phyloP scores from a whole-genome alignment of 495 filamentous ascomycete species.

The Neurospora intermedia region DNA sequence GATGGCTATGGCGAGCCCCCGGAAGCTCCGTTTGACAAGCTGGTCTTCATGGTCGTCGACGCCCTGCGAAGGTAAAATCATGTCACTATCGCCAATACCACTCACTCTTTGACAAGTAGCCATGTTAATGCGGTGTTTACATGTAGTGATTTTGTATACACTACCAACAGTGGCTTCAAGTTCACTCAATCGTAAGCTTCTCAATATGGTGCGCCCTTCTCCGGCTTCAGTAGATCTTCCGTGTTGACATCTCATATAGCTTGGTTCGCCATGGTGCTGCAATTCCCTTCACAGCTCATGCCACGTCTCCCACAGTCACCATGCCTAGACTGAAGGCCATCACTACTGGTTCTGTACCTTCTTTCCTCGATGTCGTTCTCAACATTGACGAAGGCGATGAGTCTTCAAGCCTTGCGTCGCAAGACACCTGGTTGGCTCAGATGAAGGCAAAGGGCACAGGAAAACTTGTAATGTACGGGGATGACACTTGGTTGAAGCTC shows the following conservation, averaged over 20 bases:
- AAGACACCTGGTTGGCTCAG: slow-evolving; percentile 94
- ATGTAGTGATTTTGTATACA: slow-evolving; percentile 87
- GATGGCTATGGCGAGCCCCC: slow-evolving; percentile 36
- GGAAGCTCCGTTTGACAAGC: slow-evolving; percentile 66
- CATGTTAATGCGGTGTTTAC: slow-evolving; percentile 1
- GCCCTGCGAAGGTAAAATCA: slow-evolving; percentile 67
- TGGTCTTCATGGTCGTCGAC: slow-evolving; percentile 98
- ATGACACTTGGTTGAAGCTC: slow-evolving; percentile 97
- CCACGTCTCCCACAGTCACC: slow-evolving; percentile 92
- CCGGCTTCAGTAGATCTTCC: neutral
- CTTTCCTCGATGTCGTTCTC: slow-evolving; percentile 92
- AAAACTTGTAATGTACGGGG: slow-evolving; percentile 87
- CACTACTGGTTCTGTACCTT: slow-evolving; percentile 91
- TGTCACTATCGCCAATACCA: slow-evolving; percentile 2
- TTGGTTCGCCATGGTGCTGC: slow-evolving; percentile 74
- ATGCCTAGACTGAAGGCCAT: slow-evolving; percentile 98
- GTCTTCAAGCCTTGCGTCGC: slow-evolving; percentile 66
- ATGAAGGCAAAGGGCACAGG: slow-evolving; percentile 60
- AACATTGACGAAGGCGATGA: slow-evolving; percentile 95
- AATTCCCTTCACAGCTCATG: slow-evolving; percentile 89
- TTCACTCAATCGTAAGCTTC: slow-evolving; percentile 74
- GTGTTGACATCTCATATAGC: slow-evolving; percentile 32
- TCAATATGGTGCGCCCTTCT: neutral
- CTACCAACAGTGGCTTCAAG: slow-evolving; percentile 64
- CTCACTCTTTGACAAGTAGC: neutral